These are phyloP conservation scores for Kurtzmaniella quercitrusa DNA, from an alignment of 1,139 yeast species.

Conservation along the genomic window DNA sequence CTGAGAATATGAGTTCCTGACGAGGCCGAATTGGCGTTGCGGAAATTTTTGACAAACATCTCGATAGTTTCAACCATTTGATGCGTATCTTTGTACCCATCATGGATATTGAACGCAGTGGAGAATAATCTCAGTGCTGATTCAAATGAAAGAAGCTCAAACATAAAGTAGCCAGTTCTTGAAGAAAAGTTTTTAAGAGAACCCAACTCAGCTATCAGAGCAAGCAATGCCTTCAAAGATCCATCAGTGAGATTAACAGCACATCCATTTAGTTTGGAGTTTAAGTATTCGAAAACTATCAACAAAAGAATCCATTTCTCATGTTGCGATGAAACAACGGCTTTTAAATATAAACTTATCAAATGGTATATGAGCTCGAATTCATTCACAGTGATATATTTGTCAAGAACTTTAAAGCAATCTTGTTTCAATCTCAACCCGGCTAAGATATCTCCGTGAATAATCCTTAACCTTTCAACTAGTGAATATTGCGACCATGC, in stretches of 20 bases:
- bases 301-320: slow-evolving; percentile 29
- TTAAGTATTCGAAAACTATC: slow-evolving; percentile 20
- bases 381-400: slow-evolving; percentile 17
- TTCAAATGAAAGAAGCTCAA: slow-evolving; percentile 1
- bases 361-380: slow-evolving; percentile 26
- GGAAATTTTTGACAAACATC: slow-evolving; percentile 6
- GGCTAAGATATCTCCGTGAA: slow-evolving; percentile 26
- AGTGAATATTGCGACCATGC: slow-evolving; percentile 24
- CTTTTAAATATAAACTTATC: slow-evolving; percentile 25
- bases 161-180: not conserved
- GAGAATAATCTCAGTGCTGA: not conserved
- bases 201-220: slow-evolving; percentile 18
- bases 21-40: slow-evolving; percentile 1
- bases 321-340: slow-evolving; percentile 15
- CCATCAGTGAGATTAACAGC: slow-evolving; percentile 16
- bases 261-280: slow-evolving; percentile 13
- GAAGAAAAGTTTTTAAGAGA: not conserved
- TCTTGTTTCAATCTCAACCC: slow-evolving; percentile 20
- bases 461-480: slow-evolving; percentile 19
- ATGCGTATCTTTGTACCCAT: slow-evolving; percentile 33
- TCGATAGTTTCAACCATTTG: slow-evolving; percentile 12
- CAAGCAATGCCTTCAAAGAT: slow-evolving; percentile 19
- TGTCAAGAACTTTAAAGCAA: slow-evolving; percentile 16
- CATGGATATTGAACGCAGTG: slow-evolving; percentile 17
- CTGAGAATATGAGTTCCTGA: not conserved